Evolutionary conservation across 1,139 yeast genomes (phyloP), one percentile per base, ranked within the genome.

Genomic region (Yamadazyma pseudoaaseri): DNA sequence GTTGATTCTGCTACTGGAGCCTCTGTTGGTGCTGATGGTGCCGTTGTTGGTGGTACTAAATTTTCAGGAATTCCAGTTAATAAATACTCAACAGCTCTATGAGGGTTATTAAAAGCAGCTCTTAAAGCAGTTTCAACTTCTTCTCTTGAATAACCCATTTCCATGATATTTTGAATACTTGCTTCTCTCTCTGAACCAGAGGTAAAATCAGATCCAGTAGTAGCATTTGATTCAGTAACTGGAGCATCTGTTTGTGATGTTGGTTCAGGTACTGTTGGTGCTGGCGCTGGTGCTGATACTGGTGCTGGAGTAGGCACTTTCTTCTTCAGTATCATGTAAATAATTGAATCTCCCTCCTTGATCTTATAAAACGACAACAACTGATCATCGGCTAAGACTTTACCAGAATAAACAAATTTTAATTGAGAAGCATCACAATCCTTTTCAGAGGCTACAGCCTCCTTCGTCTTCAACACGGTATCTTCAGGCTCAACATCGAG

Each of bases 31-130:
- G n/a, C n/a, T n/a, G n/a, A n/a, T 10, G 30, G 36, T 5, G 36
- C 32, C 9, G 30, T 33, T 30, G 52, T 39, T 34, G 51, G 49
- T 11, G 56, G 54, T 51, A 65, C 72, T 44, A 72, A 63, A 33
- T 73, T 60, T 47, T 84, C 92, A 24, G 97, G 97, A 34, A 92
- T 79, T 4, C 97, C 97, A 27, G 90, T 86, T 48, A 92, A 66
- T 38, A 92, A 71, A 58, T 92, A 90, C 57, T 94, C 98, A 5
- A 90, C 97, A 0, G 99, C 99, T 52, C 98, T 81, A 55, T 92
- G 97, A 16, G 99, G 98, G 62, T 92, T 90, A 62, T 92, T 92
- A 65, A 81, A 92, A 0, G 98, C 97, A 12, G 97, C 96, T 52
- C 95, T 79, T 57, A 92, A 70, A 0, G 99, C 98, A 27, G 79